These are phyloP conservation scores for Trichoderma sp. DNA, from an alignment of 2,329 filamentous ascomycete species.

Conservation along the genomic window DNA sequence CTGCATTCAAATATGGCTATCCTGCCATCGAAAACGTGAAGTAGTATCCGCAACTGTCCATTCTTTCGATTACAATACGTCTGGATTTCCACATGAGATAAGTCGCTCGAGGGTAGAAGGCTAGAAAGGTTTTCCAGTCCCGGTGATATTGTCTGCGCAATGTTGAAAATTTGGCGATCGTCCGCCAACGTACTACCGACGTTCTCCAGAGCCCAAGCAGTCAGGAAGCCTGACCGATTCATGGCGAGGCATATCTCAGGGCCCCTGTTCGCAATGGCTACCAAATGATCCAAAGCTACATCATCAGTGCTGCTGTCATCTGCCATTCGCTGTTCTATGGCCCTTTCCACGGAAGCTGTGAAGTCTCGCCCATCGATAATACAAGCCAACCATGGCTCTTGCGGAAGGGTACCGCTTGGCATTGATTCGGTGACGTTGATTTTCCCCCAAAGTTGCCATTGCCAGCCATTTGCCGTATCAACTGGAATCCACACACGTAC, in stretches of 20 bases:
- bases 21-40: constrained; percentile 83
- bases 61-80: constrained; percentile 68
- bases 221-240: constrained; percentile 83
- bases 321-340: constrained; percentile 61
- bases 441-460: constrained; percentile 76
- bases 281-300: constrained; percentile 77
- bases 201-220: constrained; percentile 89
- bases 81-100: constrained; percentile 65
- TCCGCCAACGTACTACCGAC: constrained; percentile 70
- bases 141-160: constrained; percentile 70
- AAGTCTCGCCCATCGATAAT: constrained; percentile 83
- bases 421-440: constrained; percentile 77
- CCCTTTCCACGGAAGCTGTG: constrained; percentile 72
- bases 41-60: constrained; percentile 69
- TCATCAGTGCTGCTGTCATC: constrained; percentile 62
- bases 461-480: constrained; percentile 69
- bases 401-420: constrained; percentile 40
- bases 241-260: constrained; percentile 87
- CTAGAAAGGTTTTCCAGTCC: constrained; percentile 51
- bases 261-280: constrained; percentile 79
- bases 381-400: constrained; percentile 55
- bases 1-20: constrained; percentile 80
- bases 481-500: constrained; percentile 82
- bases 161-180: constrained; percentile 75
- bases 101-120: constrained; percentile 30